phyloP scores from a whole-genome alignment of 441 rosid genomes.

The Populus trichocarpa region DNA sequence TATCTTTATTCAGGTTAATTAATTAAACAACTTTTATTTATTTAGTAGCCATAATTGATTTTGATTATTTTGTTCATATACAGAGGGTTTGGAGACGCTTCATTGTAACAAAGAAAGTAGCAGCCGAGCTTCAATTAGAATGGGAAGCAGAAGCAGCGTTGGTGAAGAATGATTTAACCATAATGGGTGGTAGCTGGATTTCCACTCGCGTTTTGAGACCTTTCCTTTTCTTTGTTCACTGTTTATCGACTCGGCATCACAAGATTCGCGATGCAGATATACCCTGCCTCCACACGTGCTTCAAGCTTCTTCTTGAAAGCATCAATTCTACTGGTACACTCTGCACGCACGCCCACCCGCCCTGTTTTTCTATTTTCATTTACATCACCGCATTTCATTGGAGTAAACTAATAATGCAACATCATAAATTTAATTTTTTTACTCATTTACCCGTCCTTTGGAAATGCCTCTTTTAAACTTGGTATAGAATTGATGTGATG shows the following conservation, averaged over 20 bases:
- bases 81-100: constrained; percentile 95
- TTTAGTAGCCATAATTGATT: neutral
- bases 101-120: constrained; percentile 52
- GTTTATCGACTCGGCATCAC: constrained; percentile 48
- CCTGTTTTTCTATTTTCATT: neutral
- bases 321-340: constrained; percentile 66
- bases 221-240: constrained; percentile 63
- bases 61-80: neutral
- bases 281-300: constrained; percentile 61
- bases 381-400: neutral
- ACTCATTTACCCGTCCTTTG: neutral
- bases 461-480: neutral
- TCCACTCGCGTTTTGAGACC: constrained; percentile 69
- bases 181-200: constrained; percentile 50
- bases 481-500: constrained; percentile 13
- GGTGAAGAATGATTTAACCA: constrained; percentile 37
- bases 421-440: neutral
- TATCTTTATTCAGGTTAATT: constrained; percentile 40
- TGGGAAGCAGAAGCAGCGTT: constrained; percentile 49
- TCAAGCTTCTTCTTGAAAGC: constrained; percentile 70
- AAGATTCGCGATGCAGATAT: constrained; percentile 47
- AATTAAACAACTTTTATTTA: neutral
- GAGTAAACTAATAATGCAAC: neutral
- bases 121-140: constrained; percentile 59
- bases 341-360: neutral